Base-by-base conservation (phyloP, 2,329 filamentous ascomycete genomes). In the Venturia pyrina region DNA sequence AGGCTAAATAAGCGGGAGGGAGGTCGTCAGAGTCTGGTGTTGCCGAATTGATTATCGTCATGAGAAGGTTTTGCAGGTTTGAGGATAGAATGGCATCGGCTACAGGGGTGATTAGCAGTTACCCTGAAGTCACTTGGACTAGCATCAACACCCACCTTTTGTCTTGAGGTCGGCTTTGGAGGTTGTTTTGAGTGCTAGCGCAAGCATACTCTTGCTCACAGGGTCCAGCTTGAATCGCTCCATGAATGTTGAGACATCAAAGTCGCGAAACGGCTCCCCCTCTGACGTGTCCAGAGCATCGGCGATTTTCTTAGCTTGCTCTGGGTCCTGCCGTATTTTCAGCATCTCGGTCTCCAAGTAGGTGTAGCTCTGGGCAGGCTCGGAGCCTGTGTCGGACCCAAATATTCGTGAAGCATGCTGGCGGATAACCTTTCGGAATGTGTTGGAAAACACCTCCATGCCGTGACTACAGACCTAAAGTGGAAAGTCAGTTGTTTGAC, bases 391-490 rank as follows among this genome's bases (percentile, higher is more conserved):
- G 66, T 86, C 85, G 65, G 88, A 82, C 69, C 89, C 87, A 75
- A 98, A 98, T 75, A 99, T 95, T 73, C 95, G 89, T 69, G 88
- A 82, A 72, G 93, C 91, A 86, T 97, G 97, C 79, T 89, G 88
- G 78, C 89, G 89, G 74, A 99, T 86, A 75, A 98, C 83, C 78
- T 93, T 91, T 78, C 91, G 88, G 79, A 99, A 96, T 78, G 95
- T 97, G 82, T 93, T 96, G 68, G 91, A 88, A 77, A 93, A 97
- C 75, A 97, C 92, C 83, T 99, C 96, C 93, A 99, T 99, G 75
- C 93, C 93, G 92, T 96, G 89, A 73, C 93, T 46, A 17, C 21
- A 40, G 34, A 62, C 40, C 56, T 65, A 21, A 32, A 24, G 37
- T 56, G 32, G n/a, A 10, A 17, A 17, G n/a, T 65, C 21, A 66